phyloP scores from a whole-genome alignment of 2,329 filamentous ascomycete genomes.

The Fusarium nurragi region DNA sequence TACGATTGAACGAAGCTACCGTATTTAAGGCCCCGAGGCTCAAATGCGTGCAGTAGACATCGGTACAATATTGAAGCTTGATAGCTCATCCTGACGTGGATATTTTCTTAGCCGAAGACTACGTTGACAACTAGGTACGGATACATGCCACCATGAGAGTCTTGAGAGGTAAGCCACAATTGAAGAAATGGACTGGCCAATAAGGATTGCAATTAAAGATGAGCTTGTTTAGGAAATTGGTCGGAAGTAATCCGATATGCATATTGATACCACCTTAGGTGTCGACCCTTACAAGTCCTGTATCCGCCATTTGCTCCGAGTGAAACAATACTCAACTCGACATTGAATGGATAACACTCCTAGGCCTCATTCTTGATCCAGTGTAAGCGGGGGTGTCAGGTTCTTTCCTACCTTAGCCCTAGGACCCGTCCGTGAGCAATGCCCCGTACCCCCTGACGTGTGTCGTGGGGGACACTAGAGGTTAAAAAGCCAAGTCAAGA shows the following conservation, averaged over 20 bases:
- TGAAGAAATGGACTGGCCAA: not conserved
- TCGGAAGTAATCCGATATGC: constrained; percentile 19
- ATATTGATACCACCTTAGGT: constrained; percentile 3
- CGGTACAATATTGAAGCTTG: constrained; percentile 2
- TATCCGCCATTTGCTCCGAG: not conserved
- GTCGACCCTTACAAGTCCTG: not conserved
- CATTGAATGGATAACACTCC: not conserved
- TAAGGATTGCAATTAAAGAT: not conserved
- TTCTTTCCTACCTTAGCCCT: constrained; percentile 20
- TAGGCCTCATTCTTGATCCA: not conserved
- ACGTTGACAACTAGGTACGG: too few relatives aligned
- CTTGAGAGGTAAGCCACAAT: constrained; percentile 21
- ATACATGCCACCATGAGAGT: too few relatives aligned
- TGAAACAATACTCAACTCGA: not conserved
- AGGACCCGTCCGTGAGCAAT: not conserved
- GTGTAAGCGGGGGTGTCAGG: not conserved
- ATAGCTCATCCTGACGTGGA: not conserved
- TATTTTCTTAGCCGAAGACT: constrained; percentile 12
- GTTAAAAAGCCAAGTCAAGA: constrained; percentile 6
- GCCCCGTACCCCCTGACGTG: constrained; percentile 30
- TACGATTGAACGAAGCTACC: constrained; percentile 25
- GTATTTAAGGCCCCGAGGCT: constrained; percentile 18
- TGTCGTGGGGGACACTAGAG: constrained; percentile 29
- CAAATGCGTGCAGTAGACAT: constrained; percentile 9
- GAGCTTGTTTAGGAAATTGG: not conserved